Evolutionary conservation across 805 yeast genomes (phyloP).

Genomic region (Metschnikowia continentalis): DNA sequence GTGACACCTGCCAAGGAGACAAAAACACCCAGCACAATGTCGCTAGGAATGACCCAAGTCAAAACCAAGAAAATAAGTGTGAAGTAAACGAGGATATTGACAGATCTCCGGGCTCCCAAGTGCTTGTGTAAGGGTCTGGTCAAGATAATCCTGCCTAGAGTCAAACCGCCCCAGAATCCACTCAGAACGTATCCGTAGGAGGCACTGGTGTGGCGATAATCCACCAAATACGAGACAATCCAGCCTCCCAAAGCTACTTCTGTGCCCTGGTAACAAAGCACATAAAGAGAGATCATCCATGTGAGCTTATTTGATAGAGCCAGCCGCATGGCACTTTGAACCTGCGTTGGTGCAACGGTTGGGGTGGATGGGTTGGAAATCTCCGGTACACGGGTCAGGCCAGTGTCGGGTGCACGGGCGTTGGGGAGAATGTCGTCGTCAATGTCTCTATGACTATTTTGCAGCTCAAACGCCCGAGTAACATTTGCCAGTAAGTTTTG

Average conservation of each 20-base stretch:
- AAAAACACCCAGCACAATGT: constrained; percentile 16
- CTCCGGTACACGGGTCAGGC: no score
- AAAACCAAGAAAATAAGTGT: constrained; percentile 15
- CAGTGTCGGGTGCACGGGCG: not conserved
- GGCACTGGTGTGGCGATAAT: constrained; percentile 17
- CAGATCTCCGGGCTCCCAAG: constrained; percentile 17
- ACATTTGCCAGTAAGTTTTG: constrained; percentile 4
- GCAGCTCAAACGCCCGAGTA: not conserved
- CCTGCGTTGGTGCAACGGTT: not conserved
- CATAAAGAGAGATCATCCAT: constrained; percentile 20
- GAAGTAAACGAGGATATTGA: constrained; percentile 10
- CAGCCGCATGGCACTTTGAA: constrained; percentile 8
- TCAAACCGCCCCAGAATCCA: constrained; percentile 26
- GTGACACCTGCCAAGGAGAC: constrained; percentile 18
- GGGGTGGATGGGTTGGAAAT: no score
- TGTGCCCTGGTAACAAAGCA: constrained; percentile 20
- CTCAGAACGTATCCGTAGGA: constrained; percentile 22
- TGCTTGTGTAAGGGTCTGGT: constrained; percentile 17
- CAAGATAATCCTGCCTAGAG: constrained; percentile 18
- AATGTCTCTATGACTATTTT: not conserved
- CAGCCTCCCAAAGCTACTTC: constrained; percentile 24
- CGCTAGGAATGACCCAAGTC: constrained; percentile 17
- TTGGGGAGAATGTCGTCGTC: not conserved
- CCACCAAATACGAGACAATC: constrained; percentile 23
- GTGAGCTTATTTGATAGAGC: constrained; percentile 18